These are phyloP conservation scores for Kernera saxatilis DNA, from an alignment of 345 rosid genomes.

Conservation along the genomic window DNA sequence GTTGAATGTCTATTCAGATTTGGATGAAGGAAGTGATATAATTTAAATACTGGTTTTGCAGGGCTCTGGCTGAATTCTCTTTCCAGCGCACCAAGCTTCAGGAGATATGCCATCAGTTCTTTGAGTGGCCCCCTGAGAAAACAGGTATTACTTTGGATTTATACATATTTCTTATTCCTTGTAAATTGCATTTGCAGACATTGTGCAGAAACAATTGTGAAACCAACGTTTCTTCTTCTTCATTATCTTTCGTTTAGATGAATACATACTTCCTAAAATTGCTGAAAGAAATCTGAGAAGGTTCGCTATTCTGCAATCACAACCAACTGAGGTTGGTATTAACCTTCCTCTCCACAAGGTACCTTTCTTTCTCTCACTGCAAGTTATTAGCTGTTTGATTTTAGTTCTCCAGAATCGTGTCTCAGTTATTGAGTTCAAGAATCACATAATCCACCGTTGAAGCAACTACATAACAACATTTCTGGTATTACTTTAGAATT, in stretches of 20 bases:
- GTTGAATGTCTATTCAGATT: not conserved
- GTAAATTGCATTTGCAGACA: conserved; percentile 7
- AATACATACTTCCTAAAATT: conserved; percentile 83
- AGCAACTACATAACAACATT: not conserved
- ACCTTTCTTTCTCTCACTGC: not conserved
- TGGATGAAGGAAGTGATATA: not conserved
- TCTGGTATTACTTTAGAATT: not conserved
- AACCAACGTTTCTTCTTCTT: not conserved
- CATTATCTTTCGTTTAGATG: conserved; percentile 41
- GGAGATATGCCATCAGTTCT: conserved; percentile 49
- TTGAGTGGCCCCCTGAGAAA: conserved; percentile 84
- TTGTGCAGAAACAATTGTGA: not conserved
- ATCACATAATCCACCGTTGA: not conserved
- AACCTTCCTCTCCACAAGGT: conserved; percentile 50
- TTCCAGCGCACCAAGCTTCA: conserved; percentile 59
- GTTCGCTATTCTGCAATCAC: conserved; percentile 54
- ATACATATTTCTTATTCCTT: not conserved
- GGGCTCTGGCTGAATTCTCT: conserved; percentile 55
- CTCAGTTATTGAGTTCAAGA: not conserved
- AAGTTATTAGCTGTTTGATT: not conserved
- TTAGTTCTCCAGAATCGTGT: not conserved
- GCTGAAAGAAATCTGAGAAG: conserved; percentile 82
- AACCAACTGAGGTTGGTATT: conserved; percentile 44
- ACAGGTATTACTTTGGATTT: conserved; percentile 48
- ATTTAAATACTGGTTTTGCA: conserved; percentile 9